A percentile compares a stretch with the other conserved stretches of the same genome.
phyloP scores from a whole-genome alignment of 306 rosid species.

The Parietaria judaica region DNA sequence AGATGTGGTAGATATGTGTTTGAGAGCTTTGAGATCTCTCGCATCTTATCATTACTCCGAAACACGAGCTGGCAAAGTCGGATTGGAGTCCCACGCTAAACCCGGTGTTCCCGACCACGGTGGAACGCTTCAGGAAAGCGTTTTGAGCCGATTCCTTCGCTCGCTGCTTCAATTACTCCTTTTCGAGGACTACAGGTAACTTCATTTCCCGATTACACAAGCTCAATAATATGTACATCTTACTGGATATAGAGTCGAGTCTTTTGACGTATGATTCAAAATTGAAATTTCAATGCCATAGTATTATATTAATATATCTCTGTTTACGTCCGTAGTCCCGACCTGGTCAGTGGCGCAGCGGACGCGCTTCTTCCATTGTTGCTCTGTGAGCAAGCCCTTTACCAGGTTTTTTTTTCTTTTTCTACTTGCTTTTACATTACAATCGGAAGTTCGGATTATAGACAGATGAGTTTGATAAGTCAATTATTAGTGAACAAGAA shows the following conservation, averaged over 20 bases:
- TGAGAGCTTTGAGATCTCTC: constrained; percentile 81
- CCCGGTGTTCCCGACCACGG: constrained; percentile 40
- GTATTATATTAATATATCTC: too few relatives aligned
- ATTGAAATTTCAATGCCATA: too few relatives aligned
- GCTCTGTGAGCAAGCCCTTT: constrained; percentile 80
- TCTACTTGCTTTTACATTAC: not conserved
- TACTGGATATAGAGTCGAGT: too few relatives aligned
- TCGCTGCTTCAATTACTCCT: constrained; percentile 79
- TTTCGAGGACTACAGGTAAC: constrained; percentile 85
- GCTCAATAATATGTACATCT: too few relatives aligned
- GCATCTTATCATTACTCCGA: constrained; percentile 79
- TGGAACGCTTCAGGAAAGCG: constrained; percentile 69
- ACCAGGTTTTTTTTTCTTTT: constrained; percentile 50
- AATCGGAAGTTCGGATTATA: too few relatives aligned
- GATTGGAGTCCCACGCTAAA: constrained; percentile 62
- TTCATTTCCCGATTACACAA: not conserved
- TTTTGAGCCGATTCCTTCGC: constrained; percentile 72
- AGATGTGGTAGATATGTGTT: constrained; percentile 74
- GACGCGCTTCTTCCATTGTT: constrained; percentile 88
- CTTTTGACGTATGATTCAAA: too few relatives aligned
- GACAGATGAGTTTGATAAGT: too few relatives aligned
- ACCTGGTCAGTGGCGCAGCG: constrained; percentile 85
- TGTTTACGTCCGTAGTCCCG: constrained; percentile 43
- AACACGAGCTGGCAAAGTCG: constrained; percentile 51
- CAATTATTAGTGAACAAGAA: too few relatives aligned